Evolutionary conservation across 163 green algal genomes (phyloP).

Genomic region (Volvox carteri): DNA sequence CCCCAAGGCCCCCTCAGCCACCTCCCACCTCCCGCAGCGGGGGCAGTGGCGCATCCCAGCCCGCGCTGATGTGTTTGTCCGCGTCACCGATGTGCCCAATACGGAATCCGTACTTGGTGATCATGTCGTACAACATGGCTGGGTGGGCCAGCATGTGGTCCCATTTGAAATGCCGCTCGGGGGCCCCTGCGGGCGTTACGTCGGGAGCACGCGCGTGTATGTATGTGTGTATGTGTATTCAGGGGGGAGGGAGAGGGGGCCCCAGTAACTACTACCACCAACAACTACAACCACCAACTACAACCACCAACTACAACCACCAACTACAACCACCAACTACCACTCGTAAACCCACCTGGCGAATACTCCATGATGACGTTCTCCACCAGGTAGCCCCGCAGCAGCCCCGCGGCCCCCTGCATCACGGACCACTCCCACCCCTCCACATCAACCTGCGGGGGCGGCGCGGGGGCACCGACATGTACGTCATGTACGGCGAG

Average conservation of each 20-base stretch:
- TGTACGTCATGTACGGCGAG: neutral
- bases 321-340: neutral
- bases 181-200: slow-evolving; percentile 43
- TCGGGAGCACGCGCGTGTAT: neutral
- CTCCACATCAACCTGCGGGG: slow-evolving; percentile 85
- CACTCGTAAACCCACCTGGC: neutral
- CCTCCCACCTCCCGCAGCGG: slow-evolving; percentile 24
- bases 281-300: neutral
- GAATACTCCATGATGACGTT: slow-evolving; percentile 85
- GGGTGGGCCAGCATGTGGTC: slow-evolving; percentile 44
- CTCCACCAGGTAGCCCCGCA: slow-evolving; percentile 63
- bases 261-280: neutral
- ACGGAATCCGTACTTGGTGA: slow-evolving; percentile 51
- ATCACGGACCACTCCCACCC: slow-evolving; percentile 85
- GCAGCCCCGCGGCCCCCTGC: slow-evolving; percentile 54
- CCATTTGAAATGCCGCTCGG: slow-evolving; percentile 55
- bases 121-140: slow-evolving; percentile 55
- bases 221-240: neutral
- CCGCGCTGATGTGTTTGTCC: slow-evolving; percentile 48
- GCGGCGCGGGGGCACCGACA: neutral
- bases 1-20: neutral
- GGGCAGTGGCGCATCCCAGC: slow-evolving; percentile 18
- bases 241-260: neutral
- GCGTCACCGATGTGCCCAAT: slow-evolving; percentile 62
- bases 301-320: neutral